Base-by-base conservation (phyloP, 2,329 filamentous ascomycete genomes). In the Monosporascus sp. region DNA sequence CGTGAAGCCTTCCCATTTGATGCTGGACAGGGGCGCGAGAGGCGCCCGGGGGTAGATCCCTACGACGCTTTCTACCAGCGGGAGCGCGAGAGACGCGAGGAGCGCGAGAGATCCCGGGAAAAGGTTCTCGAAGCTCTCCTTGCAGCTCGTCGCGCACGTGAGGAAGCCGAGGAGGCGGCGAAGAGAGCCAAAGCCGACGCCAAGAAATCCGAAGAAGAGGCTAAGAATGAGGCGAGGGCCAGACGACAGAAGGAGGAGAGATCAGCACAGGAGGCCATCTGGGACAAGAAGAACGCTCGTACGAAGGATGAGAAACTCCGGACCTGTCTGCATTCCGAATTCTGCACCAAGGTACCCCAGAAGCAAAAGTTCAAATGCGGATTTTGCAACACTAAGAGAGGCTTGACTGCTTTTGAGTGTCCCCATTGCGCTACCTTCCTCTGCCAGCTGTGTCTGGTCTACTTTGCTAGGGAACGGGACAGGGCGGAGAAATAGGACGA, bases 291-390 rank as follows among this genome's bases (percentile, higher is more conserved):
- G 2, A 48, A 48, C 1, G 56, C 60, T 4, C 22, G 47, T 11
- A 59, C 57, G 25, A 53, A 55, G 39, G 58, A 61, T 5, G 58
- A 64, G 31, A 55, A 53, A 24, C n/a, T 56, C 1, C 8, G 15
- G 5, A 37, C 51, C 31, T 65, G 62, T 51, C 58, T 65, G 3
- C 62, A 65, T 44, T 64, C 63, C 0, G 50, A 54, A 0, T 57
- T 56, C 47, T 65, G 61, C 50, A 25, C 15, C 31, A 65, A 63
- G 55, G 51, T 53, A 4, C 47, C 39, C 1, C 58, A 59, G 45
- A 39, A 41, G 3, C 56, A 60, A 54, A 64, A 64, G 53, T 53
- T 65, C 56, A 63, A 59, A 52, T 64, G 63, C 45, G 50, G 47
- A 2, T 46, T 54, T 3, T 64, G 62, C 41, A 20, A 43, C 1